These are phyloP conservation scores for Hypoxylon sp. DNA, from an alignment of 2,329 filamentous ascomycete species.

Conservation along the genomic window DNA sequence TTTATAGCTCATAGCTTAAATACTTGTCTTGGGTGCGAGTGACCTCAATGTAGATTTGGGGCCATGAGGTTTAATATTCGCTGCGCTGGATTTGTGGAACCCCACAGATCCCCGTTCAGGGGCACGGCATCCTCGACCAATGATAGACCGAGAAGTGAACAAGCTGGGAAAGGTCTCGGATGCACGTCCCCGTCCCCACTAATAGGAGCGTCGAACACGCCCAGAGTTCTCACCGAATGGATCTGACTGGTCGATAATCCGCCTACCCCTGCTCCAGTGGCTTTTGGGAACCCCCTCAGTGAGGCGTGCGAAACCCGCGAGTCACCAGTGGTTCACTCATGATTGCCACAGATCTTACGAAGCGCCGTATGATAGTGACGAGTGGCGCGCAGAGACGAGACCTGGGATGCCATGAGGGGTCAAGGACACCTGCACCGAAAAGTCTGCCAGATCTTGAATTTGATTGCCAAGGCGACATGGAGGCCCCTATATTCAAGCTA, in stretches of 20 bases:
- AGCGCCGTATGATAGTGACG: slow-evolving; percentile 10
- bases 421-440: background rate
- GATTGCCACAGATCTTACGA: slow-evolving; percentile 17
- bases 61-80: background rate
- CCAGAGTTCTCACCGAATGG: background rate
- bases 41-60: too few relatives aligned
- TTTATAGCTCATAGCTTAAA: too few relatives aligned
- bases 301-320: slow-evolving; percentile 4
- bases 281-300: slow-evolving; percentile 2
- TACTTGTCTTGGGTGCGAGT: too few relatives aligned
- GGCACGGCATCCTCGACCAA: slow-evolving; percentile 21
- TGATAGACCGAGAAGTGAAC: slow-evolving; percentile 17
- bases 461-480: background rate
- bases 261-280: slow-evolving; percentile 3
- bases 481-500: background rate
- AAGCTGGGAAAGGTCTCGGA: slow-evolving; percentile 30
- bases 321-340: slow-evolving; percentile 24
- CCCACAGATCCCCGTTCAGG: background rate
- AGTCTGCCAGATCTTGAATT: background rate
- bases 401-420: background rate
- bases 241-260: slow-evolving; percentile 18
- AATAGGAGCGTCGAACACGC: slow-evolving; percentile 5
- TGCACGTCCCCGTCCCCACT: slow-evolving; percentile 6
- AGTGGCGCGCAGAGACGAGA: slow-evolving; percentile 10
- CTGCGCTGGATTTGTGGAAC: background rate